Evolutionary conservation across 176 grass and related monocot genomes (phyloP).

Genomic region (Coix lacrymajobi): DNA sequence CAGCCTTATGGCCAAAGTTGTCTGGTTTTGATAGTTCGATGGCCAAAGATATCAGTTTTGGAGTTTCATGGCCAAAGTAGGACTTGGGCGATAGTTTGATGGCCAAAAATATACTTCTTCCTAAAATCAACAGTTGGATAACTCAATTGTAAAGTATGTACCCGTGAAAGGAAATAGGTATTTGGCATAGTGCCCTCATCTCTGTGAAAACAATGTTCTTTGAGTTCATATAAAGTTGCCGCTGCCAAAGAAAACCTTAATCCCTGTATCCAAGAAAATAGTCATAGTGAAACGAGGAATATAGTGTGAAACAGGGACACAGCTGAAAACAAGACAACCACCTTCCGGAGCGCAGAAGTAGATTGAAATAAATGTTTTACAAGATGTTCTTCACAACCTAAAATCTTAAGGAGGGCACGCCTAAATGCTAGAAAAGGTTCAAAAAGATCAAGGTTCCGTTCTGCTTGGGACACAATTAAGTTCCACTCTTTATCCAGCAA

Average conservation of each 20-base stretch:
- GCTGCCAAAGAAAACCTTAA: conserved; percentile 87
- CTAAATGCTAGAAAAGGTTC: conserved; percentile 95
- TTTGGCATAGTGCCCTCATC: conserved; percentile 45
- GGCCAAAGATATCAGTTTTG: too few relatives aligned
- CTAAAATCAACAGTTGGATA: conserved; percentile 17
- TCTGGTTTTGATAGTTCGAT: too few relatives aligned
- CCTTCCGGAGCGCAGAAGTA: conserved; percentile 85
- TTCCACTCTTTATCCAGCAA: conserved; percentile 86
- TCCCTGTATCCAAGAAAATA: conserved; percentile 57
- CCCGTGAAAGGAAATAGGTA: conserved; percentile 81
- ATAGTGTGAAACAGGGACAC: not conserved
- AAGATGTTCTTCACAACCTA: conserved; percentile 69
- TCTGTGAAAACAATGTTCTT: conserved; percentile 58
- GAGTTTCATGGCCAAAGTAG: not conserved
- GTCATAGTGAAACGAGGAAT: conserved; percentile 5
- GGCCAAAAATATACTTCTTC: not conserved
- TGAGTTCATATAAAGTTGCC: conserved; percentile 82
- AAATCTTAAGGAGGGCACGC: conserved; percentile 63
- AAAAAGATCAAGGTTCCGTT: conserved; percentile 70
- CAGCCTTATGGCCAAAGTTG: too few relatives aligned
- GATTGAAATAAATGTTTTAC: conserved; percentile 78
- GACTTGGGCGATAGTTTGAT: not conserved
- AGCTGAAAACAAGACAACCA: conserved; percentile 26
- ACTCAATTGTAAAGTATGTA: conserved; percentile 24
- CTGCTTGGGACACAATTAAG: conserved; percentile 55